Evolutionary conservation across 208 protist genomes (phyloP).

Genomic region (Leishmania major): DNA sequence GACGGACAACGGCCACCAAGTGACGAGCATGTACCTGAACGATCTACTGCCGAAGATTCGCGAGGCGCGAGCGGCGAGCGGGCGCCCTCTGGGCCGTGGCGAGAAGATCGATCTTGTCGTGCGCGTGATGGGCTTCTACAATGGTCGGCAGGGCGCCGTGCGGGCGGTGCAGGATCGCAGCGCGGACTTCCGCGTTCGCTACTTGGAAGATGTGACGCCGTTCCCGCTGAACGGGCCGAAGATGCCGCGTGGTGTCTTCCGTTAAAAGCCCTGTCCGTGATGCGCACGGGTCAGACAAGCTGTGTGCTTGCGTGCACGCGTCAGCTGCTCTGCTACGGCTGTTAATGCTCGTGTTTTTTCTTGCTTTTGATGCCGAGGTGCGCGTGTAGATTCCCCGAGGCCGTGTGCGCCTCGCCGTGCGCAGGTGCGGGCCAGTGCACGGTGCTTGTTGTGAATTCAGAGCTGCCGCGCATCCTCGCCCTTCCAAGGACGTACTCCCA

Average conservation of each 20-base stretch:
- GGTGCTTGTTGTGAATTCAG: not conserved
- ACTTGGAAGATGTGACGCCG: slow-evolving; percentile 92
- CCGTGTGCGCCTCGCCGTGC: not conserved
- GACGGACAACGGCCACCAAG: slow-evolving; percentile 88
- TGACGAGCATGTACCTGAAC: slow-evolving; percentile 88
- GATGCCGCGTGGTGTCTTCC: slow-evolving; percentile 88
- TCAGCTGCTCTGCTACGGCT: not conserved
- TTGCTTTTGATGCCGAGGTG: not conserved
- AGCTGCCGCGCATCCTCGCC: not conserved
- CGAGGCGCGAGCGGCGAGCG: slow-evolving; percentile 53
- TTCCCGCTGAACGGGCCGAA: slow-evolving; percentile 89
- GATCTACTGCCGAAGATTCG: slow-evolving; percentile 81
- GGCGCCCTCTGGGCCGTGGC: slow-evolving; percentile 50
- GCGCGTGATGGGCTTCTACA: slow-evolving; percentile 92
- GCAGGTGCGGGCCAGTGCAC: not conserved
- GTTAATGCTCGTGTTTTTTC: not conserved
- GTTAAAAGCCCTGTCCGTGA: slow-evolving; percentile 26
- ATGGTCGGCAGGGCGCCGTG: slow-evolving; percentile 87
- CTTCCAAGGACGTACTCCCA: not conserved
- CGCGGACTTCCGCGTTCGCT: slow-evolving; percentile 75
- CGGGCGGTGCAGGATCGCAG: slow-evolving; percentile 85
- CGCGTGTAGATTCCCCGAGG: not conserved
- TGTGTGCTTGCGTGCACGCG: not conserved
- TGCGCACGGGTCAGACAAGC: not conserved
- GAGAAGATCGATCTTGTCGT: slow-evolving; percentile 91